phyloP scores from a whole-genome alignment of 2,329 filamentous ascomycete genomes.

The Colletotrichum eremochloae region DNA sequence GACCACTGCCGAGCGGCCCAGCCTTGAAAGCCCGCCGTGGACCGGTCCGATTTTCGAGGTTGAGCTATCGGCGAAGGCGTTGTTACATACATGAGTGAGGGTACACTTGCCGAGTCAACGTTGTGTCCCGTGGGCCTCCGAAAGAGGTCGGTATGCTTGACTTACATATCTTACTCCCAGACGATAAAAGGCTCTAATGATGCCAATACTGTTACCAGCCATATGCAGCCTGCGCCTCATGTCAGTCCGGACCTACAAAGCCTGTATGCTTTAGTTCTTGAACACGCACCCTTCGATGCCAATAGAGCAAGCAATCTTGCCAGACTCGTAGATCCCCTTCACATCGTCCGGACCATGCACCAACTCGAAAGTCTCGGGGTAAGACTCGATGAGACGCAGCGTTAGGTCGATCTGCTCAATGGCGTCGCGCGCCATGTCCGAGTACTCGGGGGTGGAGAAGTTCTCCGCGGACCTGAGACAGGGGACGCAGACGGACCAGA shows the following conservation, averaged over 20 bases:
- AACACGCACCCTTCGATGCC: conserved; percentile 50
- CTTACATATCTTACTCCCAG: conserved; percentile 53
- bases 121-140: not conserved
- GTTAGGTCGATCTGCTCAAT: conserved; percentile 46
- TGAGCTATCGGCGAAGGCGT: conserved; percentile 47
- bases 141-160: too few species aligned
- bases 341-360: conserved; percentile 48
- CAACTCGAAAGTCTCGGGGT: conserved; percentile 45
- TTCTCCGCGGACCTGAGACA: conserved; percentile 46
- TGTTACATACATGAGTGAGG: conserved; percentile 49
- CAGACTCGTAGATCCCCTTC: conserved; percentile 46
- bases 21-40: conserved; percentile 46
- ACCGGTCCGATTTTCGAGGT: conserved; percentile 45
- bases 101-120: conserved; percentile 41
- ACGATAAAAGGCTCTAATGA: conserved; percentile 50
- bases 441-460: conserved; percentile 45
- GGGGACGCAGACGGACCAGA: conserved; percentile 49
- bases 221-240: conserved; percentile 44
- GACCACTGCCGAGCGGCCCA: conserved; percentile 47
- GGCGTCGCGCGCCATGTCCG: conserved; percentile 43
- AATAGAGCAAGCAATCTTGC: conserved; percentile 52
- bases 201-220: conserved; percentile 51
- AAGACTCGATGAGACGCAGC: conserved; percentile 45
- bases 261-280: not conserved
- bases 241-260: not conserved